A percentile compares a stretch with the other conserved stretches of the same genome.
phyloP scores from a whole-genome alignment of 208 protist genomes.

The Crithidia thermophila region DNA sequence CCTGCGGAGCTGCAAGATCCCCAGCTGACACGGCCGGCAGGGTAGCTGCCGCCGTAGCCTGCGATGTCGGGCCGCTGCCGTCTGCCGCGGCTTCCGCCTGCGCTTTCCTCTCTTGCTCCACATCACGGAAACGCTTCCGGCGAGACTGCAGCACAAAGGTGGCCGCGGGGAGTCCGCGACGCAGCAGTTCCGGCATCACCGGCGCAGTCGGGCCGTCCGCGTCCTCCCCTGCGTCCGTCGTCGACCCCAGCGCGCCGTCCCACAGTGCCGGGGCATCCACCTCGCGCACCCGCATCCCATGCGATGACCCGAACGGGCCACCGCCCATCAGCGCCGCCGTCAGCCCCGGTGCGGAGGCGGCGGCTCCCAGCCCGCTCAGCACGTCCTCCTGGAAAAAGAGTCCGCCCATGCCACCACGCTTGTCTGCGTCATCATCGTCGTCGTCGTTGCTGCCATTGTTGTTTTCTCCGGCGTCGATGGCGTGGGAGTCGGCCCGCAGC shows the following conservation, averaged over 20 bases:
- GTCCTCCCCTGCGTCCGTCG: too few relatives aligned
- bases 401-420: background rate
- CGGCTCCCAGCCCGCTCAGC: conserved; percentile 11
- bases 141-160: conserved; percentile 31
- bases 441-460: background rate
- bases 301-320: background rate
- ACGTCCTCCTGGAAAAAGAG: conserved; percentile 36
- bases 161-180: conserved; percentile 21
- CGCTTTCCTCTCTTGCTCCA: too few relatives aligned
- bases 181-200: conserved; percentile 21
- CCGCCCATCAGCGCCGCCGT: conserved; percentile 7
- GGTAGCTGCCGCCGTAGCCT: background rate
- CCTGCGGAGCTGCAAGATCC: too few relatives aligned
- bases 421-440: conserved; percentile 18
- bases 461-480: background rate
- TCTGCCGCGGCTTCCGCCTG: background rate
- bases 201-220: background rate
- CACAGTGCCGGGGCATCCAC: conserved; percentile 41
- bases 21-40: background rate
- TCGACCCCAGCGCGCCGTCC: conserved; percentile 11
- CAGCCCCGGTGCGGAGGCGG: conserved; percentile 1
- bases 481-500: conserved; percentile 35
- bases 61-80: background rate
- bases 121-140: conserved; percentile 31
- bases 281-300: conserved; percentile 31